Base-by-base conservation (phyloP, 2,329 filamentous ascomycete species). In the Ophiostoma sp. region DNA sequence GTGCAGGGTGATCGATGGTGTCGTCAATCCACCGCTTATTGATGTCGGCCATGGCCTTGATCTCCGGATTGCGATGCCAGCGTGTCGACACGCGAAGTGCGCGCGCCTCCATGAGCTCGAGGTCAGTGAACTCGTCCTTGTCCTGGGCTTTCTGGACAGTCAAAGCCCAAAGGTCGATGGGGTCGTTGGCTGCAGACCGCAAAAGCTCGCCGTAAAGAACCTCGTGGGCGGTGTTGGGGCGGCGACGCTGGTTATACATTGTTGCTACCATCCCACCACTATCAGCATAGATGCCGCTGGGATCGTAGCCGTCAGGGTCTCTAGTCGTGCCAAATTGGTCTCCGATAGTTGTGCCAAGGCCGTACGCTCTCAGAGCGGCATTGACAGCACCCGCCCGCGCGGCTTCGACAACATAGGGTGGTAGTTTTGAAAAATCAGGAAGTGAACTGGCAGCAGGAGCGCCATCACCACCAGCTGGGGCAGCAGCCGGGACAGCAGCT, bases 121-220 rank as follows among this genome's bases (percentile, higher is more conserved):
- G 0, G 2, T 13, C 20, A n/a, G 35, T 7, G 31, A 48, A 27
- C 8, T 31, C 15, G 33, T 7, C 33, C 13, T 33, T 64, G 33
- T 27, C 23, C 23, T 31, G 6, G 11, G 60, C 69, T 3, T 10
- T 3, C 31, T 33, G 10, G 31, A 67, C 3, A 2, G 64, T 15
- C 36, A 27, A 23, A 11, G 36, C 52, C 69, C 69, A 70, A 4
- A 70, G 57, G 48, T 70, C 69, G 48, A 60, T 27, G 13, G 52
- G 65, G 36, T 70, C 69, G 1, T 70, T 36, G 27, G 15, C 33
- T 4, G 69, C 65, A 13, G 60, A 39, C 41, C 68, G 68, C 60
- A 52, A 33, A n/a, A 69, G 41, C 68, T 69, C 68, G 0, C 15
- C 13, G 10, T 41, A 20, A 11, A 39, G 20, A 4, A 13, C 3